These are phyloP conservation scores for Groenewaldozyma salmanticensis DNA, from an alignment of 805 yeast species.

Conservation along the genomic window DNA sequence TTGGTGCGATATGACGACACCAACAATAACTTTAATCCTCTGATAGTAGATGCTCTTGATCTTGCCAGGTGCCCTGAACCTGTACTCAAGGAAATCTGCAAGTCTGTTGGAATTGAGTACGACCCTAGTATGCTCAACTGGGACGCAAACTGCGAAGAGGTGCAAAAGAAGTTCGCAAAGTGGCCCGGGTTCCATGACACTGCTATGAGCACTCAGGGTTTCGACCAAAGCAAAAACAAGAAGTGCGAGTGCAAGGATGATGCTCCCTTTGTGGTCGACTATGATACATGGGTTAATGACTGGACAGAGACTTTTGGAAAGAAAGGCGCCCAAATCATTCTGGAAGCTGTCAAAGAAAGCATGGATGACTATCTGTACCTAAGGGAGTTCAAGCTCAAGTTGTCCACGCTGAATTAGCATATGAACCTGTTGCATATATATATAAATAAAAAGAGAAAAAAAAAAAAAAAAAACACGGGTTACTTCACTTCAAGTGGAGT, in stretches of 20 bases:
- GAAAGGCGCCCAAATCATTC: slow-evolving; percentile 12
- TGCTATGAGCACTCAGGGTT: slow-evolving; percentile 16
- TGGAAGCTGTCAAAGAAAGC: slow-evolving; percentile 13
- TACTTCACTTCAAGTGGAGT: too few relatives aligned
- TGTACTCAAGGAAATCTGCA: slow-evolving; percentile 14
- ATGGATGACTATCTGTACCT: slow-evolving; percentile 19
- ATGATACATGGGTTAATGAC: slow-evolving; percentile 14
- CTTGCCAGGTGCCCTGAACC: slow-evolving; percentile 14
- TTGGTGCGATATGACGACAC: slow-evolving; percentile 4
- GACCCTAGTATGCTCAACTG: slow-evolving; percentile 17
- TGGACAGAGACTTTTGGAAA: slow-evolving; percentile 14
- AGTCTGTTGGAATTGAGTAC: slow-evolving; percentile 12
- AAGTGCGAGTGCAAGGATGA: too few relatives aligned
- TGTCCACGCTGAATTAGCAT: too few relatives aligned
- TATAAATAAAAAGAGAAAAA: too few relatives aligned
- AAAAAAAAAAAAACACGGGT: too few relatives aligned
- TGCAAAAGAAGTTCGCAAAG: slow-evolving; percentile 14
- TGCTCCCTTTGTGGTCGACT: slow-evolving; percentile 13
- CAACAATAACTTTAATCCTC: slow-evolving; percentile 4
- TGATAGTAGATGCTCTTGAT: slow-evolving; percentile 18
- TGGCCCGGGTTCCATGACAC: slow-evolving; percentile 22
- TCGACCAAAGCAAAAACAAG: slow-evolving; percentile 5
- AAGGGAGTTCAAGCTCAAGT: slow-evolving; percentile 11
- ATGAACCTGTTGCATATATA: too few relatives aligned
- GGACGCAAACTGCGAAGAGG: slow-evolving; percentile 14